These are phyloP conservation scores for Bolboschoenus planiculmis DNA, from an alignment of 176 grass and related monocot genomes.

Conservation along the genomic window DNA sequence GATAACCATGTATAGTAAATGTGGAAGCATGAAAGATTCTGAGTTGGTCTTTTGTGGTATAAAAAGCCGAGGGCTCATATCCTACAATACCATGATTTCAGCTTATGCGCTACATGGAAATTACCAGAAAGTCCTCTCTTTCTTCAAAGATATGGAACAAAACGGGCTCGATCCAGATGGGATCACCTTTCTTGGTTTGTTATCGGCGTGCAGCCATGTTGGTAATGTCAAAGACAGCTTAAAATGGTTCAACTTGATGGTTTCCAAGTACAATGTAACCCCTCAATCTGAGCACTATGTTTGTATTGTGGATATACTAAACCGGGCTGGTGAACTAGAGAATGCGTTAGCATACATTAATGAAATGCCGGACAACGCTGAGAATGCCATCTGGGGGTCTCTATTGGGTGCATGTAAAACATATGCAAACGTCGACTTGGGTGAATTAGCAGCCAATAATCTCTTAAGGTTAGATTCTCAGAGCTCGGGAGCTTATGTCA, in stretches of 20 bases:
- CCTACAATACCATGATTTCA: constrained; percentile 80
- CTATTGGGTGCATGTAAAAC: constrained; percentile 54
- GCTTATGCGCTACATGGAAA: constrained; percentile 75
- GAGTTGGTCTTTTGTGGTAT: constrained; percentile 48
- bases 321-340: constrained; percentile 59
- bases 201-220: constrained; percentile 67
- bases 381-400: constrained; percentile 58
- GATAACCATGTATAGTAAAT: constrained; percentile 91
- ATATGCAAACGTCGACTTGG: constrained; percentile 62
- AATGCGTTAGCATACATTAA: constrained; percentile 63
- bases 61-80: constrained; percentile 42
- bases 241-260: constrained; percentile 68
- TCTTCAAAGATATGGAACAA: constrained; percentile 65
- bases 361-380: constrained; percentile 60
- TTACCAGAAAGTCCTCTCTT: constrained; percentile 52
- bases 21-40: constrained; percentile 58
- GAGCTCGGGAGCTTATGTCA: constrained; percentile 70
- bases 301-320: constrained; percentile 81
- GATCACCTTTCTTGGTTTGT: constrained; percentile 68
- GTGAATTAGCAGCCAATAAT: constrained; percentile 76
- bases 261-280: constrained; percentile 40
- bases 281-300: constrained; percentile 67
- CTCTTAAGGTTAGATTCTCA: constrained; percentile 41
- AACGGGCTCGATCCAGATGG: constrained; percentile 39
- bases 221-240: constrained; percentile 66